A percentile compares a stretch with the other conserved stretches of the same genome.
Evolutionary conservation across 2,329 filamentous ascomycete genomes (phyloP).

Genomic region (Diaporthe capsici): DNA sequence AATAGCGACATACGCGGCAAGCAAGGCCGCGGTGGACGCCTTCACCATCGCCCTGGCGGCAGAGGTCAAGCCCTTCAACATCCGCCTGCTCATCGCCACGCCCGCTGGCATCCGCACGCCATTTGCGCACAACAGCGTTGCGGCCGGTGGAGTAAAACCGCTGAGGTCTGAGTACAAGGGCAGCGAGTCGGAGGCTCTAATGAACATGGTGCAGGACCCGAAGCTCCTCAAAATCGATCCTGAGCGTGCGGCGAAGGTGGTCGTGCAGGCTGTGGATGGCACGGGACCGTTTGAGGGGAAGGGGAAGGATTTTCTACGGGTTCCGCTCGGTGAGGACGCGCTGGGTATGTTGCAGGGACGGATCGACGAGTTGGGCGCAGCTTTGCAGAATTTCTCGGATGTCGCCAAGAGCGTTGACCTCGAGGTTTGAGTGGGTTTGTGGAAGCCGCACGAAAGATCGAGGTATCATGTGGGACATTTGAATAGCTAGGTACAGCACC

Average conservation of each 20-base stretch:
- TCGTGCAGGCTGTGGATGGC: constrained; percentile 37
- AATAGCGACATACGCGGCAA: constrained; percentile 19
- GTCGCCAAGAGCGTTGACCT: constrained; percentile 24
- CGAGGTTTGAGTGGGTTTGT: neutral
- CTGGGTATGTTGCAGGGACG: neutral
- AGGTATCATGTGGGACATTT: neutral
- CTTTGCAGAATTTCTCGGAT: neutral
- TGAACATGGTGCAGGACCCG: neutral
- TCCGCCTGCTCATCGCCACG: constrained; percentile 32
- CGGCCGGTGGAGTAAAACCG: no score
- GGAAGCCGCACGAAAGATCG: neutral
- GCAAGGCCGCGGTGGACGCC: constrained; percentile 36
- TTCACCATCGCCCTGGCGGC: constrained; percentile 26
- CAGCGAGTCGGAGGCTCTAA: constrained; percentile 10
- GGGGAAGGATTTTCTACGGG: neutral
- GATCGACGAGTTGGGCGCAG: constrained; percentile 15
- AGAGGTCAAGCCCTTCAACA: constrained; percentile 31
- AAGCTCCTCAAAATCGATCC: constrained; percentile 26
- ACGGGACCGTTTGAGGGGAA: constrained; percentile 31
- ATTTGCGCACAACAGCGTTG: constrained; percentile 9
- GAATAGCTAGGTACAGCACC: neutral
- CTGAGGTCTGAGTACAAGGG: constrained; percentile 26
- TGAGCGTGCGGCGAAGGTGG: neutral
- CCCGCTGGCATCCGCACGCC: constrained; percentile 36
- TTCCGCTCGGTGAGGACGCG: constrained; percentile 27